Base-by-base conservation (phyloP, 2,329 filamentous ascomycete species). In the Chlorencoelia australis region DNA sequence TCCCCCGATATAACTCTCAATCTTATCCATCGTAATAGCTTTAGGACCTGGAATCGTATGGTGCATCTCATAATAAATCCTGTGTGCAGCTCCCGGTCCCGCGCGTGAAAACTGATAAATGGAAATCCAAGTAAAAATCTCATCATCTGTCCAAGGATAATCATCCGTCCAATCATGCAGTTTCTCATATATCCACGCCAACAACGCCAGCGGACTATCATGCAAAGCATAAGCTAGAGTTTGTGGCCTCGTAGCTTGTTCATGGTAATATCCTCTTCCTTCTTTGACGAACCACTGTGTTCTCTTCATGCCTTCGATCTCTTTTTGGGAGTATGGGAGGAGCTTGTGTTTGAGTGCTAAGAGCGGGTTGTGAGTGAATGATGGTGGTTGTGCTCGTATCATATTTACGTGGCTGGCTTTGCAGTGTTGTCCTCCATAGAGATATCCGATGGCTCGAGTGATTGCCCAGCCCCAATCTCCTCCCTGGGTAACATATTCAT, bases 101-200 rank as follows among this genome's bases (percentile, higher is more conserved):
- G 80, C 78, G 0, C 62, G 68, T 2, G 73, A 78, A 59, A 87
- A 87, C 53, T 70, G 74, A 56, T 88, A 89, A 29, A 88, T 69
- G 33, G 67, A 73, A 1, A 87, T 60, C 83, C 82, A 89, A 0
- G 76, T 83, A 24, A 84, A 58, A 11, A 88, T 68, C 59, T 88
- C 82, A 41, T 87, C 81, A 43, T 85, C 78, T 0, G 75, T 79
- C 82, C 82, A 88, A 0, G 71, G 62, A 50, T 86, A 87, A 1
- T 48, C 50, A 48, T 88, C 82, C 0, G 76, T 76, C 83, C 82
- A 89, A 47, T 82, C 77, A 48, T 79, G 73, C 13, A 89, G 62
- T 53, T 89, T 89, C 59, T 89, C 84, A 47, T 82, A 82, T 24
- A 89, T 75, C 84, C 84, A 91, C 0, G 80, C 73, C 1, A 89